Conservation (phyloP, 768 basidiomycete species). For the Russula lepida region DNA sequence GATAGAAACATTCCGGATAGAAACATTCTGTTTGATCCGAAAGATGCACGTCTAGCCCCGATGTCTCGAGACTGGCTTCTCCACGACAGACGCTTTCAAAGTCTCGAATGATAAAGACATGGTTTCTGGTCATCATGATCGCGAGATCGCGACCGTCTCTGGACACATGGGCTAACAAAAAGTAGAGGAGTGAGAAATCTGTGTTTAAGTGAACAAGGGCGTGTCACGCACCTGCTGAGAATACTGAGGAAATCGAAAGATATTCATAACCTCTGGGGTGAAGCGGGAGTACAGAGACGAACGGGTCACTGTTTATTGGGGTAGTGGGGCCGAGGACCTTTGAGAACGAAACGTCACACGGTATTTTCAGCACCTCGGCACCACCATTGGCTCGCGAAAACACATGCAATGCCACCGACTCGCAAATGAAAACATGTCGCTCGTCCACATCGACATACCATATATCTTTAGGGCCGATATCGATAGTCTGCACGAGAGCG, state of each 20-base stretch:
- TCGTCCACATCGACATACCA: slow-evolving; percentile 60
- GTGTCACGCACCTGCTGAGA: slow-evolving; percentile 9
- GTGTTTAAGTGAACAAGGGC: no score
- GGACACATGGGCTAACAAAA: slow-evolving; percentile 31
- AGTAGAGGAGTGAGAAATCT: neutral
- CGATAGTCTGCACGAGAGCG: slow-evolving; percentile 39
- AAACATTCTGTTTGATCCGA: neutral
- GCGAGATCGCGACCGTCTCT: slow-evolving; percentile 31
- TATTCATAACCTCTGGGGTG: neutral
- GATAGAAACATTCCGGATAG: no score
- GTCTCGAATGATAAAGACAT: slow-evolving; percentile 29
- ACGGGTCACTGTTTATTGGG: neutral
- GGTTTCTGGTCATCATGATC: slow-evolving; percentile 22
- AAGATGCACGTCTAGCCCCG: neutral
- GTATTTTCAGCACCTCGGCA: slow-evolving; percentile 34
- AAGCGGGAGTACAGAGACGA: neutral
- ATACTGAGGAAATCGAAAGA: neutral
- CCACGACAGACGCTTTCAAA: slow-evolving; percentile 25
- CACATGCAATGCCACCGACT: slow-evolving; percentile 38
- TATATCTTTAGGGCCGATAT: slow-evolving; percentile 29
- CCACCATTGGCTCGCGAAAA: slow-evolving; percentile 42
- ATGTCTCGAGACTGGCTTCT: neutral
- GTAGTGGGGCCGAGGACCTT: neutral
- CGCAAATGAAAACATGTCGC: slow-evolving; percentile 53
- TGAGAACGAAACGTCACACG: neutral